A percentile compares a stretch with the other conserved stretches of the same genome.
Conservation (phyloP, 139 green algal genomes). For the Chlorella sp. region DNA sequence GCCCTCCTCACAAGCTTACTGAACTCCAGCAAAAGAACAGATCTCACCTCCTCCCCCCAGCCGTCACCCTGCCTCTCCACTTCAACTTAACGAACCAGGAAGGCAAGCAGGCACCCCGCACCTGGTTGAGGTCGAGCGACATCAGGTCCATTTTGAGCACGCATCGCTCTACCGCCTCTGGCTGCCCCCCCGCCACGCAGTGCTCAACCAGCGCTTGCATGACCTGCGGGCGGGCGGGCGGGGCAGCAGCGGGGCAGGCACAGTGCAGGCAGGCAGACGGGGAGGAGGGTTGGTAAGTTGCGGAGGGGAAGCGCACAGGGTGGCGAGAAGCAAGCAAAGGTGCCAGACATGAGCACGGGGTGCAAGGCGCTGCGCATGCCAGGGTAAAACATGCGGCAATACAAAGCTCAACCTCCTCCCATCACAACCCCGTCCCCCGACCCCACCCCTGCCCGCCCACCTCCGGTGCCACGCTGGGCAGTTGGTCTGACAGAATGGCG, state of each 20-base stretch:
- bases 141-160: conserved; percentile 89
- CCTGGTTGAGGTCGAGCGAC: conserved; percentile 92
- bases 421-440: no score
- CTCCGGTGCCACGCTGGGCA: conserved; percentile 70
- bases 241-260: neutral
- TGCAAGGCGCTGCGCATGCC: no score
- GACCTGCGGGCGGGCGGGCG: conserved; percentile 27
- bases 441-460: neutral
- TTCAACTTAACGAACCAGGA: no score
- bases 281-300: neutral
- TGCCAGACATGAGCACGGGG: no score
- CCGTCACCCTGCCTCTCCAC: no score
- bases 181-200: conserved; percentile 56
- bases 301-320: neutral
- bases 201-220: conserved; percentile 88
- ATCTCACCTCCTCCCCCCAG: no score
- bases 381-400: no score
- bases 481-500: conserved; percentile 61
- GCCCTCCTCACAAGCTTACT: no score
- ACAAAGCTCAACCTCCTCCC: no score
- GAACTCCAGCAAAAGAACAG: no score
- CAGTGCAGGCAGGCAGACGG: neutral
- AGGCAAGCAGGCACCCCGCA: no score
- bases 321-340: no score
- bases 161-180: conserved; percentile 80